Evolutionary conservation across 495 filamentous ascomycete species (phyloP).

Genomic region (Lophiostoma macrostomum): DNA sequence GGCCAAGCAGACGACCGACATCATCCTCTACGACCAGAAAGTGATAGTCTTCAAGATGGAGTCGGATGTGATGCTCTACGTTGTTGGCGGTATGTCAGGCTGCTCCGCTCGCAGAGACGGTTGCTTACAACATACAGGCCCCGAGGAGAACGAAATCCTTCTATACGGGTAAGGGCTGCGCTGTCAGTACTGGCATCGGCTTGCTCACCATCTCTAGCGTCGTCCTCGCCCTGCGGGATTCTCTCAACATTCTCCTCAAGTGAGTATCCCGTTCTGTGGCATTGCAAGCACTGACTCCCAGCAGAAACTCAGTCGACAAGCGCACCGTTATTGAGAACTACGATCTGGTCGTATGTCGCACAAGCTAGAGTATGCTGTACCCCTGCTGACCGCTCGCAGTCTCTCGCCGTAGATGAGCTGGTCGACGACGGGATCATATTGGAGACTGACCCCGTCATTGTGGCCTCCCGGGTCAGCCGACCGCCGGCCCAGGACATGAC

Average conservation of each 20-base stretch:
- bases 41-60: slow-evolving; percentile 97
- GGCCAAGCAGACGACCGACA: slow-evolving; percentile 88
- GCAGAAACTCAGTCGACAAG: slow-evolving; percentile 89
- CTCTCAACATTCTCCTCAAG: slow-evolving; percentile 90
- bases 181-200: background rate
- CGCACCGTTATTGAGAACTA: slow-evolving; percentile 98
- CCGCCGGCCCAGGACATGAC: slow-evolving; percentile 88
- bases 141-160: slow-evolving; percentile 95
- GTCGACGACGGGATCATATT: slow-evolving; percentile 95
- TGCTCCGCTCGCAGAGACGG: too few species aligned
- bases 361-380: background rate
- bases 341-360: slow-evolving; percentile 53
- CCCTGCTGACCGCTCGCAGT: slow-evolving; percentile 50
- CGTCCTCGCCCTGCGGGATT: slow-evolving; percentile 81
- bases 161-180: slow-evolving; percentile 58
- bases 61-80: slow-evolving; percentile 96
- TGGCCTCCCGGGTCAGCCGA: slow-evolving; percentile 84
- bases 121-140: too few species aligned
- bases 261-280: slow-evolving; percentile 44
- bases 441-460: slow-evolving; percentile 90
- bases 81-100: slow-evolving; percentile 74
- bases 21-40: slow-evolving; percentile 93
- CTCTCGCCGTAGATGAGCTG: slow-evolving; percentile 91
- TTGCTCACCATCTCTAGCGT: slow-evolving; percentile 49
- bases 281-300: background rate